Base-by-base conservation (phyloP, 1,284 basidiomycete species). In the Jaminaea rosea region DNA sequence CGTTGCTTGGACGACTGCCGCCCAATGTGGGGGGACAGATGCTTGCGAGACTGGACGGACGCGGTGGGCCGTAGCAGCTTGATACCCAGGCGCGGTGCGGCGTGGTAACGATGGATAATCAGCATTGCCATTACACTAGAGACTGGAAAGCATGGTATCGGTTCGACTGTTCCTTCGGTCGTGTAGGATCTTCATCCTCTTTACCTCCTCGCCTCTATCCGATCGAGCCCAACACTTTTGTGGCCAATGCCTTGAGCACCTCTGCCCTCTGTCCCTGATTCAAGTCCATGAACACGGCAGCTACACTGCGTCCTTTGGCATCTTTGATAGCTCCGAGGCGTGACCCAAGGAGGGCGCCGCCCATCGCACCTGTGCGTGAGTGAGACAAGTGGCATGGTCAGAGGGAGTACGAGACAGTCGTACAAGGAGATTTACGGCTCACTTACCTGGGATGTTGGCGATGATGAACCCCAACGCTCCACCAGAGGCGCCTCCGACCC, bases 261-360 rank as follows among this genome's bases (percentile, higher is more conserved):
- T 72, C 86, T 31, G 91, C 88, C 72, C 88, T 87, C 86, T 96
- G 87, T 47, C 78, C 78, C 2, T 83, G 81, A 15, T 83, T 84
- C 11, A 96, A 79, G 26, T 85, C 80, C 44, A 80, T 77, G 75
- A 98, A 98, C n/a, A 97, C 93, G 17, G 85, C 54, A 19, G 52
- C 61, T 0, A 75, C 73, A 9, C 62, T 58, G 49, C 67, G 69
- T 11, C 73, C 72, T 52, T 73, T 72, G n/a, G 65, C 68, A 55
- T 73, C 72, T 31, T 70, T 53, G 36, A 73, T 65, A 26, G 67
- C 56, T 13, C 72, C 72, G 23, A 75, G 42, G 24, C 66, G 52
- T 34, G 65, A 59, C 24, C 73, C 73, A 13, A 70, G 52, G 17
- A 69, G 46, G 0, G 70, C 67, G 29, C 73, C 73, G 1, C 67